These are phyloP conservation scores for Lactarius evosmus DNA, from an alignment of 768 basidiomycete species.

Conservation along the genomic window DNA sequence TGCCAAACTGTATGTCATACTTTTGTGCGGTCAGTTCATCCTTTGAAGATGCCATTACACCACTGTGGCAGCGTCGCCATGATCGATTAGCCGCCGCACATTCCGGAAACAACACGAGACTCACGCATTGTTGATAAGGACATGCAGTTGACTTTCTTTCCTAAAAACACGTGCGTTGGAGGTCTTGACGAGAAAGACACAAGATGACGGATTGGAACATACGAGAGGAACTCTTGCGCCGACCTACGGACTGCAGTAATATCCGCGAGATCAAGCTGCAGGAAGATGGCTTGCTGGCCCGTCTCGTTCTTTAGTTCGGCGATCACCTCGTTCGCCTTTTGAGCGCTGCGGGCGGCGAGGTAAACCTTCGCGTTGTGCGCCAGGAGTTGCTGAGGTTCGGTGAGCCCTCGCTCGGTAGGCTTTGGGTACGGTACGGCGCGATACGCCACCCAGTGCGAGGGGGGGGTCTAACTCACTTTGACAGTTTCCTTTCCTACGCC, in stretches of 20 bases:
- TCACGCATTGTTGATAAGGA: conserved; percentile 53
- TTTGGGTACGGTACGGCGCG: no score
- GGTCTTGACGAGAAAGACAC: conserved; percentile 29
- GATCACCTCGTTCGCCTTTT: no score
- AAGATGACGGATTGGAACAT: background rate
- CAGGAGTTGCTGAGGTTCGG: conserved; percentile 46
- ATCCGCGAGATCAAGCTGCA: conserved; percentile 44
- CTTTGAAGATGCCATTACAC: conserved; percentile 45
- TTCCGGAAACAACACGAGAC: conserved; percentile 26
- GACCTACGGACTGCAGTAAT: conserved; percentile 40
- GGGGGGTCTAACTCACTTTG: no score
- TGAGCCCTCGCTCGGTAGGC: background rate
- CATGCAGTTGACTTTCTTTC: no score
- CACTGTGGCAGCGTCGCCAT: conserved; percentile 35
- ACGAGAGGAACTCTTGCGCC: no score
- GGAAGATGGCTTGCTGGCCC: conserved; percentile 42
- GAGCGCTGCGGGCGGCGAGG: no score
- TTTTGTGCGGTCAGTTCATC: conserved; percentile 41
- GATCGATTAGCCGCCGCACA: background rate
- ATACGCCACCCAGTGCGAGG: no score
- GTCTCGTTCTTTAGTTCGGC: conserved; percentile 46
- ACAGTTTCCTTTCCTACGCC: no score
- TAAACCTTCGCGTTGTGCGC: no score
- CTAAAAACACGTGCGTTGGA: background rate
- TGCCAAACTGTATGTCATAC: no score